Conservation (phyloP, 108 stramenopile genomes). For the Aureococcus anophagefferens region DNA sequence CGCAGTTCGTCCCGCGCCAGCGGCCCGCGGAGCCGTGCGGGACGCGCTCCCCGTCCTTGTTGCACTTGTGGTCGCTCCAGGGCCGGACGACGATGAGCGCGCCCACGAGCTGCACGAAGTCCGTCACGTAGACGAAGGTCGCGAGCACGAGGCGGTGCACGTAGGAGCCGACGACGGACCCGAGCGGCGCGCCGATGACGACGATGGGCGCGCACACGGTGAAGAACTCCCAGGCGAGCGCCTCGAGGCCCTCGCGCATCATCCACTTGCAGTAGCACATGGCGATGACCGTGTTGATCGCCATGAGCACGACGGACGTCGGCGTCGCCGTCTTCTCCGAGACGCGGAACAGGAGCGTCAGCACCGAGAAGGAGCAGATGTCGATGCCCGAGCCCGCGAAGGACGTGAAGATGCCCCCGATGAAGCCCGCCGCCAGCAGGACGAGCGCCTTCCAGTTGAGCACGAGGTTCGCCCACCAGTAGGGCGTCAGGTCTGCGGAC, state of each 20-base stretch:
- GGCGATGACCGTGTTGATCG: slow-evolving; percentile 24
- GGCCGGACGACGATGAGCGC: slow-evolving; percentile 20
- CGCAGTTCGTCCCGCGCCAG: no score
- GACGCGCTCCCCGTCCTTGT: background rate
- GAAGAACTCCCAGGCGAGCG: slow-evolving; percentile 15
- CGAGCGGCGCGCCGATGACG: slow-evolving; percentile 26
- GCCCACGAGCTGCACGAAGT: slow-evolving; percentile 24
- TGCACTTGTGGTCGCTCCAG: slow-evolving; percentile 13
- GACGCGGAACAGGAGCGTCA: slow-evolving; percentile 28
- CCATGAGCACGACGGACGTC: slow-evolving; percentile 29
- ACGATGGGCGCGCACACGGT: slow-evolving; percentile 24
- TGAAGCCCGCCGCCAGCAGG: slow-evolving; percentile 14
- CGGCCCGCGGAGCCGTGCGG: no score
- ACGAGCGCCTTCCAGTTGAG: slow-evolving; percentile 21
- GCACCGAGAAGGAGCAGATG: slow-evolving; percentile 27
- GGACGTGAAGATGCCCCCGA: slow-evolving; percentile 26
- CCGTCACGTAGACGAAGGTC: slow-evolving; percentile 20
- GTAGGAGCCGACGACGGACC: slow-evolving; percentile 20
- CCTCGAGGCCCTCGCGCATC: slow-evolving; percentile 13
- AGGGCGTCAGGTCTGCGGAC: background rate
- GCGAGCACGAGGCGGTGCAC: slow-evolving; percentile 23
- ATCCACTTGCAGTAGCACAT: background rate
- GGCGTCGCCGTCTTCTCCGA: slow-evolving; percentile 31
- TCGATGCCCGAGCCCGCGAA: slow-evolving; percentile 33
- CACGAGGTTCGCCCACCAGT: background rate